Evolutionary conservation across 257 asterid species (phyloP).

Genomic region (Forsythia suspensa): DNA sequence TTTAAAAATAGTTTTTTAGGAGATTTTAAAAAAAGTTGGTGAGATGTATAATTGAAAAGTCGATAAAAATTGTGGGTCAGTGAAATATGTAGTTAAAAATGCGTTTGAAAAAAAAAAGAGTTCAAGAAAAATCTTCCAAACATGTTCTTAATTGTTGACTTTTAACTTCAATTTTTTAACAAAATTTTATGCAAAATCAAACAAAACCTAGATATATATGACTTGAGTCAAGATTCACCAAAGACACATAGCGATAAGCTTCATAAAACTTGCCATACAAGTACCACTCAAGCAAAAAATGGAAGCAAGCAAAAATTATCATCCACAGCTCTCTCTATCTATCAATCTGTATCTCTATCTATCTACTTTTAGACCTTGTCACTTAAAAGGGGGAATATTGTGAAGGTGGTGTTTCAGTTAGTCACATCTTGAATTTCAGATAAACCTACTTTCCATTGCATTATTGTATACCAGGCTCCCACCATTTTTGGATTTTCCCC

Average conservation of each 20-base stretch:
- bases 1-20: no score
- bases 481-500: slow-evolving; percentile 26
- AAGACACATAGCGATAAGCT: background rate
- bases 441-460: slow-evolving; percentile 22
- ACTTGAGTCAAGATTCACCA: background rate
- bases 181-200: no score
- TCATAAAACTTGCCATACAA: background rate
- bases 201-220: no score
- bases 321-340: background rate
- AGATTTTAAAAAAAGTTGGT: no score
- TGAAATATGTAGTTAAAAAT: no score
- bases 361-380: slow-evolving; percentile 23
- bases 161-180: no score
- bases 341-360: background rate
- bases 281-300: background rate
- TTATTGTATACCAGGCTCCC: slow-evolving; percentile 24
- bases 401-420: slow-evolving; percentile 46
- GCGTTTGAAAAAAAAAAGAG: no score
- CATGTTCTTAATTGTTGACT: no score
- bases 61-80: no score
- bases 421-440: slow-evolving; percentile 39
- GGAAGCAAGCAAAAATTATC: background rate
- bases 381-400: slow-evolving; percentile 31
- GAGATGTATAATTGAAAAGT: no score
- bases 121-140: no score